Evolutionary conservation across 257 asterid genomes (phyloP), one percentile per base, ranked within the genome.

Genomic region (Mitragyna speciosa): DNA sequence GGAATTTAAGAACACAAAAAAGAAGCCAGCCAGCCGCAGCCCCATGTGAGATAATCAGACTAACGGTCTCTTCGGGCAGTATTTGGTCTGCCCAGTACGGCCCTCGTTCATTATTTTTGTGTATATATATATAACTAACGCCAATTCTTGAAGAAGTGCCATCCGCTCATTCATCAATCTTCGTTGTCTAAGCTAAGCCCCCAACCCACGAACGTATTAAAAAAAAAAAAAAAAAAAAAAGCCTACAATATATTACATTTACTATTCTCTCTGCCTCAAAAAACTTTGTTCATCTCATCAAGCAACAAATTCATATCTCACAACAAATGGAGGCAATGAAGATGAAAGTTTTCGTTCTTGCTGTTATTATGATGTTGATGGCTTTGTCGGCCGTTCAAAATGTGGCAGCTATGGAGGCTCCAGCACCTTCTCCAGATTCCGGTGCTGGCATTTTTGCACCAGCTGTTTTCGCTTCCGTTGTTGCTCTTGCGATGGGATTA

Each of bases 271-370:
- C 24, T 20, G 14, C 47, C 22, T 33, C 0, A 52, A 52, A 17
- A 17, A 52, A 0, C 12, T 72, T 63, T 14, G 30, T 51, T 28
- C 16, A 19, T n/a, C 30, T 36, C 20, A 26, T 41, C 28, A 45
- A 5, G 1, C 11, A 30, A 47, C 3, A 47, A 10, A 47, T 47
- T 47, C 8, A 47, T 47, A 0, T 2, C 39, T 36, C 39, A 4
- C 39, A 9, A 82, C 9, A 58, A 76, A 91, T 89, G 94, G 93
- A 82, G 73, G 91, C 91, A 48, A 77, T 84, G 92, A 86, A 84
- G 86, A 86, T 86, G 86, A 89, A 88, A 79, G 67, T 73, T 2
- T 47, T 86, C 33, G 14, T 87, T 64, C 81, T 83, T 6, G 88
- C 84, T 0, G 65, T 82, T 6, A 64, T 87, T 79, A 67, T 86